Evolutionary conservation across 2,329 filamentous ascomycete genomes (phyloP).

Genomic region (Lachnellula arida): DNA sequence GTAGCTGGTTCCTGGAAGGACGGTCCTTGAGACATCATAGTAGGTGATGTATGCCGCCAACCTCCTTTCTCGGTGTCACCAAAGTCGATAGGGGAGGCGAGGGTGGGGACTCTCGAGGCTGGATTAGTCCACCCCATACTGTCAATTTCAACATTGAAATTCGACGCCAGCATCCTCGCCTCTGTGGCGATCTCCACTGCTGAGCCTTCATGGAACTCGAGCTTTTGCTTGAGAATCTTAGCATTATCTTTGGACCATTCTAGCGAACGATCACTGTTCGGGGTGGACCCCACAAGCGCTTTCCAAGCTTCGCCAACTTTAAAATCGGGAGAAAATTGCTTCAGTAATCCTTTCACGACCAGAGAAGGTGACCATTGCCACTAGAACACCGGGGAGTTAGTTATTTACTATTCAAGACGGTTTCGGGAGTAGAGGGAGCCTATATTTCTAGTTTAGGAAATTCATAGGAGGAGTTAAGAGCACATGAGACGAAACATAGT

Average conservation of each 20-base stretch:
- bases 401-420: too few species aligned
- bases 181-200: slow-evolving; percentile 9
- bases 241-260: slow-evolving; percentile 16
- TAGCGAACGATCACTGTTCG: slow-evolving; percentile 8
- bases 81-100: slow-evolving; percentile 6
- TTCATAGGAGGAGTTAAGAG: too few species aligned
- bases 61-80: slow-evolving; percentile 1
- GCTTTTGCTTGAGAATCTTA: slow-evolving; percentile 12
- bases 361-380: slow-evolving; percentile 27
- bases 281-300: background rate
- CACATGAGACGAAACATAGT: too few species aligned
- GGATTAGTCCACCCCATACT: slow-evolving; percentile 4
- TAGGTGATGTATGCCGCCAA: background rate
- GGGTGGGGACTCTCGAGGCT: slow-evolving; percentile 8
- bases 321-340: slow-evolving; percentile 16
- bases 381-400: too few species aligned
- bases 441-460: too few species aligned
- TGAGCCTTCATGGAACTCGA: slow-evolving; percentile 17
- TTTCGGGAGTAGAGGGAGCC: too few species aligned
- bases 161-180: slow-evolving; percentile 7
- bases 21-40: background rate
- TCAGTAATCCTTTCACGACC: slow-evolving; percentile 22
- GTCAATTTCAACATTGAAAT: background rate
- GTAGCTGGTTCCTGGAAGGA: background rate
- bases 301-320: slow-evolving; percentile 18